These are phyloP conservation scores for Candida ascalaphidarum DNA, from an alignment of 805 yeast genomes.

Conservation along the genomic window DNA sequence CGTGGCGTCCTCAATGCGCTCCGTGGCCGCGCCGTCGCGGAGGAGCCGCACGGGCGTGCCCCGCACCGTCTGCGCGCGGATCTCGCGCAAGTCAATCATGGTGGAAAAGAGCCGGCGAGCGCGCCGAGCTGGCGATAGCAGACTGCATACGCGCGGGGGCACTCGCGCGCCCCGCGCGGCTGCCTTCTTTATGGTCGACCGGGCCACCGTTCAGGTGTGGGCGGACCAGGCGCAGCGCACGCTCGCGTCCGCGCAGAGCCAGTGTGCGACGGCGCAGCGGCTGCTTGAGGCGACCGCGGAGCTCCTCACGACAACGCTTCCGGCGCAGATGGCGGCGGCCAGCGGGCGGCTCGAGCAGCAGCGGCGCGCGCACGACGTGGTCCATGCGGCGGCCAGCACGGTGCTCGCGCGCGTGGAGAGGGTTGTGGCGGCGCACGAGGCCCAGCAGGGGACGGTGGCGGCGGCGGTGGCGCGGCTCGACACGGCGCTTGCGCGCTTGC, in stretches of 20 bases:
- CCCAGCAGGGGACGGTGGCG: constrained; percentile 6
- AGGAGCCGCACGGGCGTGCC: constrained; percentile 14
- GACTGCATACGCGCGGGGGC: no score
- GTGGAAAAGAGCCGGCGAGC: no score
- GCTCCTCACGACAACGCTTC: constrained; percentile 14
- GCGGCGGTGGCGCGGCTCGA: constrained; percentile 10
- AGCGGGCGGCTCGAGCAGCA: constrained; percentile 7
- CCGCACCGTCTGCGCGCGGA: constrained; percentile 18
- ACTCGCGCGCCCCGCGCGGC: no score
- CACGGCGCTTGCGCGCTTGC: constrained; percentile 13
- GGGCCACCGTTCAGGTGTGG: constrained; percentile 15
- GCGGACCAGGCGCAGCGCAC: constrained; percentile 18
- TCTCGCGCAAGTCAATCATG: constrained; percentile 17
- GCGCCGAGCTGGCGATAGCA: no score
- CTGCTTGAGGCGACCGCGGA: constrained; percentile 16
- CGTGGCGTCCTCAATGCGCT: constrained; percentile 26
- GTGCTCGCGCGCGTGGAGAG: no score
- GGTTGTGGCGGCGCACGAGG: constrained; percentile 8
- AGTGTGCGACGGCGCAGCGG: constrained; percentile 25
- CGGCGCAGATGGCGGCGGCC: constrained; percentile 12
- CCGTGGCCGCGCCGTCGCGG: constrained; percentile 7
- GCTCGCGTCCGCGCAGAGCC: constrained; percentile 19
- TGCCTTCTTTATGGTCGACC: no score
- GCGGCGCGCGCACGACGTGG: constrained; percentile 8
- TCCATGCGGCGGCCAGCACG: constrained; percentile 6